phyloP scores from a whole-genome alignment of 306 rosid species.

The Cucumis melo region DNA sequence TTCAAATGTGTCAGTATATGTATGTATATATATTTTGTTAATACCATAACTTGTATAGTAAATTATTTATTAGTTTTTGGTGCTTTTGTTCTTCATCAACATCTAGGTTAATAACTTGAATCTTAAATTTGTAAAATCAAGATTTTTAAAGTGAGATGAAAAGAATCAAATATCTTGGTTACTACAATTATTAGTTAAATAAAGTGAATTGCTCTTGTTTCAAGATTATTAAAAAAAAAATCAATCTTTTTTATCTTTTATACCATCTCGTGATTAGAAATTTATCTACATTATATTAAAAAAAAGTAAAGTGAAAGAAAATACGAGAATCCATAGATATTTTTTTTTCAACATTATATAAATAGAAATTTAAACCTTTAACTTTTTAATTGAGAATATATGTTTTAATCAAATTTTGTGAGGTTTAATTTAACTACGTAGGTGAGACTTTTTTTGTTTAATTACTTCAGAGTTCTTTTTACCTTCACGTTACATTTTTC shows the following conservation, averaged over 20 bases:
- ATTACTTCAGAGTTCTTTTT: no score
- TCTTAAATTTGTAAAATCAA: not conserved
- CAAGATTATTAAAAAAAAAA: not conserved
- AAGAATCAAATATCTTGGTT: conserved; percentile 8
- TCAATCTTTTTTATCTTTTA: no score
- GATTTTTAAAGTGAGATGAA: conserved; percentile 1
- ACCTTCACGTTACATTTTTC: no score
- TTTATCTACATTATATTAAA: no score
- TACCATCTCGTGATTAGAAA: no score
- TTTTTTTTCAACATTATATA: no score
- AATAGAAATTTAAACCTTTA: no score
- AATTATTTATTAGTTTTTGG: not conserved
- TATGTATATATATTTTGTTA: not conserved
- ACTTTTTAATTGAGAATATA: accelerated
- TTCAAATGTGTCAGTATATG: not conserved
- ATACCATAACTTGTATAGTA: not conserved
- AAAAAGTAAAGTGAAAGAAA: no score
- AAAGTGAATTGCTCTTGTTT: not conserved
- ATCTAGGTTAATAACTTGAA: not conserved
- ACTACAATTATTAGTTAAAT: not conserved
- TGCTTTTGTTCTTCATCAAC: conserved; percentile 3
- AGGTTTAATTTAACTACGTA: no score
- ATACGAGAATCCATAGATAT: no score
- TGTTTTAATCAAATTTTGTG: no score
- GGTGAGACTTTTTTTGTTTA: no score